Percentiles rank a stretch among this genome's conserved stretches.
These are phyloP conservation scores for Ogataea angusta DNA, from an alignment of 805 yeast genomes.

Conservation along the genomic window DNA sequence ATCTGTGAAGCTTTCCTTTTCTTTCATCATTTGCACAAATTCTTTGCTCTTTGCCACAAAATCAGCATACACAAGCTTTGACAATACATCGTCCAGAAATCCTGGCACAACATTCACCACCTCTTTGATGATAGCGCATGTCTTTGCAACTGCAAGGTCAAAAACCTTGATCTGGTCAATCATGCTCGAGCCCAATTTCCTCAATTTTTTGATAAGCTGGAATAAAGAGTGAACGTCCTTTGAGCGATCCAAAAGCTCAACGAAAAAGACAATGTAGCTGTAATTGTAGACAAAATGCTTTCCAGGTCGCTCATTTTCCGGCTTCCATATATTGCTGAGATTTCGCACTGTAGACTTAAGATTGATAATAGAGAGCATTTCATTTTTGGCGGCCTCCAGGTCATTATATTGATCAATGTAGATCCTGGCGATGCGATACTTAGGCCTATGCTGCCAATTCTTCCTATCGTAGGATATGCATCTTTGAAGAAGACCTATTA, in stretches of 20 bases:
- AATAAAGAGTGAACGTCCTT: constrained; percentile 59
- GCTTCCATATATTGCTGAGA: constrained; percentile 87
- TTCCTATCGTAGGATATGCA: constrained; percentile 64
- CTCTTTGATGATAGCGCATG: constrained; percentile 50
- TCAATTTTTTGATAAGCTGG: constrained; percentile 64
- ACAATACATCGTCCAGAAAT: constrained; percentile 51
- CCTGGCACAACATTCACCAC: constrained; percentile 40
- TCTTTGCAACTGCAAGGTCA: constrained; percentile 55
- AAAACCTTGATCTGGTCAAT: constrained; percentile 59
- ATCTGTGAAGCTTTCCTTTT: constrained; percentile 34
- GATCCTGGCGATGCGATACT: constrained; percentile 66
- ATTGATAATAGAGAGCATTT: constrained; percentile 61
- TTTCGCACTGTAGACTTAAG: constrained; percentile 66
- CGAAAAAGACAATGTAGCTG: constrained; percentile 63
- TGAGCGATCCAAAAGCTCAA: constrained; percentile 50
- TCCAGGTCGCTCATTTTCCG: constrained; percentile 89
- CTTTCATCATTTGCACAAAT: constrained; percentile 25
- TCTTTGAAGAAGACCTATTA: constrained; percentile 46
- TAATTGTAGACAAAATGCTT: constrained; percentile 79
- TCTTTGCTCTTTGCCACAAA: constrained; percentile 40
- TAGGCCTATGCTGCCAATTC: constrained; percentile 90
- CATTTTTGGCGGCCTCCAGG: constrained; percentile 52
- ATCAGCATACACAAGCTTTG: constrained; percentile 40
- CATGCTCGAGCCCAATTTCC: constrained; percentile 78
- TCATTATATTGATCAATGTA: constrained; percentile 53